Evolutionary conservation across 1,139 yeast genomes (phyloP), one percentile per base, ranked within the genome.

Genomic region (Saccharomyces hybrid): DNA sequence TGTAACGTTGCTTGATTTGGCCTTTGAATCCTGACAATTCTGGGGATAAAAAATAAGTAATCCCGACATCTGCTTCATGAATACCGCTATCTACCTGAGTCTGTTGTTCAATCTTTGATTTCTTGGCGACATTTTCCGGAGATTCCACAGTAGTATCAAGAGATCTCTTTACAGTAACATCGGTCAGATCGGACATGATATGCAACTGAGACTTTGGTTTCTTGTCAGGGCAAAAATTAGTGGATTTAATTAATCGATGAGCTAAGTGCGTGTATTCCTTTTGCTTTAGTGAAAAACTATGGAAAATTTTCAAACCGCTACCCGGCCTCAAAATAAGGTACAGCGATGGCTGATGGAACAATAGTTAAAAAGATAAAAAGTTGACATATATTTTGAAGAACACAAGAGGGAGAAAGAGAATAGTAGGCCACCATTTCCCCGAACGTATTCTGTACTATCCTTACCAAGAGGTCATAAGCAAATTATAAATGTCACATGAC

Each of bases 1-100:
- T 84, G 71, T 90, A 90, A 59, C 96, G 77, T 64, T 88, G 95
- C 69, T 93, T 93, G 61, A 93, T 76, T 13, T 80, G 78, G 1
- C 98, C 99, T 27, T 70, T 70, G 60, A 93, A 89, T 2, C 96
- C 96, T 2, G 78, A 72, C 8, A 76, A 68, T 13, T 73, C 75
- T 4, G 76, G 66, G 50, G 83, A 82, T 44, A 89, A 72, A 64
- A 75, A 90, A 54, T 81, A 80, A 1, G 89, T 82, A 59, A 93
- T 91, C 5, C 98, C 98, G 8, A 91, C 99, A 69, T 88, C 95
- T 5, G 62, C 53, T 68, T 88, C 97, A 47, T 63, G 64, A 31
- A 71, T 61, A 9, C 72, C 66, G 4, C 23, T 20, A 29, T 55
- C 59, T 9, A 29, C 25, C 20, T 9, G 23, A 8, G 5, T 6